These are phyloP conservation scores for Saccharomycodes ludwigii DNA, from an alignment of 805 yeast genomes.

Conservation along the genomic window DNA sequence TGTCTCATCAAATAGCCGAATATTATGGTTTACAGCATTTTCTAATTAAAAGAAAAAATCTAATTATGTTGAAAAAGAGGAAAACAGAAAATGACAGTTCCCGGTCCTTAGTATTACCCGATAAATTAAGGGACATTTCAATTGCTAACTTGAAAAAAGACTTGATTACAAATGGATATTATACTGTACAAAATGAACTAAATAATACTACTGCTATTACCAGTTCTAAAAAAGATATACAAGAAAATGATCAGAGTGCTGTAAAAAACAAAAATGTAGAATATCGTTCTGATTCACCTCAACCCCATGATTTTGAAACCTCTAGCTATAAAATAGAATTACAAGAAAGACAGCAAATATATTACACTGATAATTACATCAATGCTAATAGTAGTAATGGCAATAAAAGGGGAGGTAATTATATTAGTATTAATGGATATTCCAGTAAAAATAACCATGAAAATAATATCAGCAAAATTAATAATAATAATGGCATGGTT, in stretches of 20 bases:
- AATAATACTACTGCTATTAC: too few relatives aligned
- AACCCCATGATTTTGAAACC: conserved; percentile 16
- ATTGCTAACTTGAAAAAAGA: background rate
- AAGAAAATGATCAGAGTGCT: background rate
- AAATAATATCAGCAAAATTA: too few relatives aligned
- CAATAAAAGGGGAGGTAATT: conserved; percentile 4
- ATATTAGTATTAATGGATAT: conserved; percentile 3
- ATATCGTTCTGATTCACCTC: conserved; percentile 10
- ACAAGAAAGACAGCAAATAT: conserved; percentile 5
- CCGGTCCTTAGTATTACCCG: too few relatives aligned
- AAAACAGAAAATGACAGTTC: background rate
- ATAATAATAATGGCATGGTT: too few relatives aligned
- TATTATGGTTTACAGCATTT: conserved; percentile 52
- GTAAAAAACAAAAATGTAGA: background rate
- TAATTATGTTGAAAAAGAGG: background rate
- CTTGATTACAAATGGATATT: background rate
- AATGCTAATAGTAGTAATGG: conserved; percentile 4
- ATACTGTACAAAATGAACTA: too few relatives aligned
- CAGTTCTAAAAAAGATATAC: background rate
- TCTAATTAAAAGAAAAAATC: conserved; percentile 23
- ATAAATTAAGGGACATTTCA: background rate
- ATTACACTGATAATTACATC: conserved; percentile 5
- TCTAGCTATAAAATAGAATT: conserved; percentile 12
- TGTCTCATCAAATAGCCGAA: conserved; percentile 60
- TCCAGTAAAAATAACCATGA: too few relatives aligned